A percentile compares a stretch with the other conserved stretches of the same genome.
Evolutionary conservation across 23 red algal species (phyloP).

Genomic region (Pyropia yezoensis): DNA sequence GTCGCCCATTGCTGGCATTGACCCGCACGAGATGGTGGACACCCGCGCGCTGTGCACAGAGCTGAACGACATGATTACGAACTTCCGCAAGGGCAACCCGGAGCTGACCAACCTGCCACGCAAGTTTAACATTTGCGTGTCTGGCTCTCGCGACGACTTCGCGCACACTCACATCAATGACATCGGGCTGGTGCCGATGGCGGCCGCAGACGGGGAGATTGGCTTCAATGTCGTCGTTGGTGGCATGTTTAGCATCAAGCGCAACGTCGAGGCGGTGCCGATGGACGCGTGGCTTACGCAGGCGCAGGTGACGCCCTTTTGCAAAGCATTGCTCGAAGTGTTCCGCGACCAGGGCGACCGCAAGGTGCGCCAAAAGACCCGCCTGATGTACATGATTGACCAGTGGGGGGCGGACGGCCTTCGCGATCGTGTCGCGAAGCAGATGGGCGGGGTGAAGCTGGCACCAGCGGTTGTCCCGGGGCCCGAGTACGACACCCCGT

Average conservation of each 20-base stretch:
- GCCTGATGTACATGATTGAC: slow-evolving; percentile 86
- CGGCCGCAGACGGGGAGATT: slow-evolving; percentile 20
- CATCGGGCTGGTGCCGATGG: slow-evolving; percentile 67
- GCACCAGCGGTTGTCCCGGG: slow-evolving; percentile 14
- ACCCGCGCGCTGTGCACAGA: slow-evolving; percentile 41
- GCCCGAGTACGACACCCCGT: slow-evolving; percentile 30
- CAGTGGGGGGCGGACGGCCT: slow-evolving; percentile 39
- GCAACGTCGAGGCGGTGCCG: slow-evolving; percentile 33
- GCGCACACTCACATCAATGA: slow-evolving; percentile 95
- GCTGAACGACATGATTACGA: slow-evolving; percentile 81
- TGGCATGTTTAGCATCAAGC: slow-evolving; percentile 73
- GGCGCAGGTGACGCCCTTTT: slow-evolving; percentile 45
- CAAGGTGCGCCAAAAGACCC: slow-evolving; percentile 27
- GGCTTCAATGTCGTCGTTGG: slow-evolving; percentile 85
- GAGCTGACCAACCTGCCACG: slow-evolving; percentile 74
- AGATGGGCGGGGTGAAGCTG: slow-evolving; percentile 18
- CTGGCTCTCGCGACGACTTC: slow-evolving; percentile 57
- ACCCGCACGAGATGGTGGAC: slow-evolving; percentile 69
- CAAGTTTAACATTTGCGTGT: slow-evolving; percentile 89
- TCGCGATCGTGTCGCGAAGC: slow-evolving; percentile 9
- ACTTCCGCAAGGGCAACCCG: slow-evolving; percentile 42
- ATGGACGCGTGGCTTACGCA: slow-evolving; percentile 60
- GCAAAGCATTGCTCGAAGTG: slow-evolving; percentile 47
- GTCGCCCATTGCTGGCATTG: slow-evolving; percentile 72
- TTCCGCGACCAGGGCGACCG: slow-evolving; percentile 72